Evolutionary conservation across 164 flowering plant genomes (phyloP), one percentile per base, ranked within the genome.

Genomic region (Sextonia rubra): DNA sequence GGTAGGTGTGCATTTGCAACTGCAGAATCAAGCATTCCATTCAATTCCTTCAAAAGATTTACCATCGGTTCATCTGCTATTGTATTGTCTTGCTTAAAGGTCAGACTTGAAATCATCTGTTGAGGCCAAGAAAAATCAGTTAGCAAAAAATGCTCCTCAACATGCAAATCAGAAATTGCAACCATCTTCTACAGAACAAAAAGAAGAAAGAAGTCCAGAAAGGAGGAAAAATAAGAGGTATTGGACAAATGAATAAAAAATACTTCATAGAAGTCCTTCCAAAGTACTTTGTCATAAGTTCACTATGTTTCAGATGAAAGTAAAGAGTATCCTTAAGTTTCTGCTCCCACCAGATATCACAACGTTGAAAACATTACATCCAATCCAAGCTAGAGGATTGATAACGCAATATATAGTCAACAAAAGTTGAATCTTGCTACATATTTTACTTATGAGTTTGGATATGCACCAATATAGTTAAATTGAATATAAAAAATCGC

Each of bases 61-160:
- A 86, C 91, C 77, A 92, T 82, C 26, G 98, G 99, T 64, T 88
- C 92, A 72, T 91, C 97, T 0, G 72, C 82, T 24, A 93, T 84
- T 22, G 91, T 87, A 78, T 92, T 92, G 80, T 96, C 99, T 88
- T 96, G 99, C 83, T 84, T 82, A 79, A 96, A 96, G 29, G 91
- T 85, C 81, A 96, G 81, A 77, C 83, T 86, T 12, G 97, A 91
- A 68, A 96, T 85, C 90, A 95, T 88, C 98, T 91, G 90, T 27
- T 23, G 69, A 74, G 32, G 29, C n/a, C 25, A 22, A 63, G 27
- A 8, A 69, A 58, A 26, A 1, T 3, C 23, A n/a, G 65, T 1
- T 47, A 69, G 65, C n/a, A 72, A 61, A 47, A 69, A 12, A 26
- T 64, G 37, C 67, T 25, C 27, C 47, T 32, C 11, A 64, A 15